A percentile compares a stretch with the other conserved stretches of the same genome.
These are phyloP conservation scores for Exophiala mesophila DNA, from an alignment of 2,329 filamentous ascomycete species.

Conservation along the genomic window DNA sequence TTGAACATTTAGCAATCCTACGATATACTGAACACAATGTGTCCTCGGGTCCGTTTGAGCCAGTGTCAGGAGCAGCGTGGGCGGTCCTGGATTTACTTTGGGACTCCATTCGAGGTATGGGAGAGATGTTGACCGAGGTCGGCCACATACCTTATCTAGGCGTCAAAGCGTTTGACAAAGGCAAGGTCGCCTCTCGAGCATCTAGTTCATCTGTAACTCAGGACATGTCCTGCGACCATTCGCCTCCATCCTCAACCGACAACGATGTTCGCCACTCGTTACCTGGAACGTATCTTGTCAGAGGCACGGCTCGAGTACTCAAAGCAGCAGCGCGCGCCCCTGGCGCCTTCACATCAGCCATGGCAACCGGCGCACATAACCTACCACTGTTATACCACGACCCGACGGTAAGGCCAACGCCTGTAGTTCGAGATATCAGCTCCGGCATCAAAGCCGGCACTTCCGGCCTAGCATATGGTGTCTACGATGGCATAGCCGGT, in stretches of 20 bases:
- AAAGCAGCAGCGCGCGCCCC: conserved; percentile 7
- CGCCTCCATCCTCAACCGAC: not conserved
- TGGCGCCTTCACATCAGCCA: conserved; percentile 35
- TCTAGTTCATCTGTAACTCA: not conserved
- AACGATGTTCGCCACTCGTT: not conserved
- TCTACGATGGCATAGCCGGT: conserved; percentile 41
- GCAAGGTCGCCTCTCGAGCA: not conserved
- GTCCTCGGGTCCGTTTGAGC: conserved; percentile 50
- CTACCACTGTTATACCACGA: conserved; percentile 49
- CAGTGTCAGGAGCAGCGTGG: conserved; percentile 44
- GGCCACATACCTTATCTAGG: conserved; percentile 44
- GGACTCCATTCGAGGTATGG: conserved; percentile 53
- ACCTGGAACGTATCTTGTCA: not conserved
- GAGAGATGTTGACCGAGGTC: conserved; percentile 73
- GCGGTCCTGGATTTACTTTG: conserved; percentile 26
- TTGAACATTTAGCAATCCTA: conserved; percentile 47
- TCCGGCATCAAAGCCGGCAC: conserved; percentile 41
- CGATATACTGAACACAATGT: conserved; percentile 48
- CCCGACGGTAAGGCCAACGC: conserved; percentile 39
- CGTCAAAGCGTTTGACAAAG: conserved; percentile 1
- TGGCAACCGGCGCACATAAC: conserved; percentile 49
- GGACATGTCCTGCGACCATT: not conserved
- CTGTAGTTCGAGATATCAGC: conserved; percentile 41
- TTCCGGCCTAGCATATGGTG: conserved; percentile 40
- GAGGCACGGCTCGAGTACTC: conserved; percentile 6